These are phyloP conservation scores for Pyrenopolyporus hunteri DNA, from an alignment of 495 filamentous ascomycete species.

Conservation along the genomic window DNA sequence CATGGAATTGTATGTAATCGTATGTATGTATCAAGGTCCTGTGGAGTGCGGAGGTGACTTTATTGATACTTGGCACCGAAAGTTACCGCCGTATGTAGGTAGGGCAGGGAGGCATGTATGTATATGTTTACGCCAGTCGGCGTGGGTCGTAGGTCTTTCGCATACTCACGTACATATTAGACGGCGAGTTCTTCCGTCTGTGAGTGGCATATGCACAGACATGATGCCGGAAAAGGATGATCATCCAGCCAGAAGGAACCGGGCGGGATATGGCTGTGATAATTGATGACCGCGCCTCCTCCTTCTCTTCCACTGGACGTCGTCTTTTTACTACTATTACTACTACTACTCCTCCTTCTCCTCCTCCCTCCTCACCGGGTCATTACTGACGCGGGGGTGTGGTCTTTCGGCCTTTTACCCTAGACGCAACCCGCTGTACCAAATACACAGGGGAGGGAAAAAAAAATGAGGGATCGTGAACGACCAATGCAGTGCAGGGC, in stretches of 20 bases:
- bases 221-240: slow-evolving; percentile 9
- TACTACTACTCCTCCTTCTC: slow-evolving; percentile 7
- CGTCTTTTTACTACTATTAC: too few species aligned
- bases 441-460: slow-evolving; percentile 16
- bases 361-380: slow-evolving; percentile 14
- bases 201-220: slow-evolving; percentile 1
- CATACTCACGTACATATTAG: slow-evolving; percentile 12
- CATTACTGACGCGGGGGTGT: slow-evolving; percentile 31
- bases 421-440: slow-evolving; percentile 15
- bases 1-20: too few species aligned
- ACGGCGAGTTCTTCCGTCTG: slow-evolving; percentile 15
- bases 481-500: slow-evolving; percentile 7
- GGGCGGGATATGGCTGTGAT: slow-evolving; percentile 10
- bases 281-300: slow-evolving; percentile 13
- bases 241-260: slow-evolving; percentile 5
- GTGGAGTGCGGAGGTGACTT: background rate
- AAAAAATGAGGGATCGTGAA: slow-evolving; percentile 33
- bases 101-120: too few species aligned
- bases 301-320: background rate
- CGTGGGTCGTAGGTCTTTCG: too few species aligned
- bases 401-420: slow-evolving; percentile 26
- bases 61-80: background rate
- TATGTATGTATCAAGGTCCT: slow-evolving; percentile 13
- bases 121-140: too few species aligned
- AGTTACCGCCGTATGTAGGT: too few species aligned